A percentile compares a stretch with the other conserved stretches of the same genome.
These are phyloP conservation scores for Podospora pseudocomata DNA, from an alignment of 495 filamentous ascomycete genomes.

Conservation along the genomic window DNA sequence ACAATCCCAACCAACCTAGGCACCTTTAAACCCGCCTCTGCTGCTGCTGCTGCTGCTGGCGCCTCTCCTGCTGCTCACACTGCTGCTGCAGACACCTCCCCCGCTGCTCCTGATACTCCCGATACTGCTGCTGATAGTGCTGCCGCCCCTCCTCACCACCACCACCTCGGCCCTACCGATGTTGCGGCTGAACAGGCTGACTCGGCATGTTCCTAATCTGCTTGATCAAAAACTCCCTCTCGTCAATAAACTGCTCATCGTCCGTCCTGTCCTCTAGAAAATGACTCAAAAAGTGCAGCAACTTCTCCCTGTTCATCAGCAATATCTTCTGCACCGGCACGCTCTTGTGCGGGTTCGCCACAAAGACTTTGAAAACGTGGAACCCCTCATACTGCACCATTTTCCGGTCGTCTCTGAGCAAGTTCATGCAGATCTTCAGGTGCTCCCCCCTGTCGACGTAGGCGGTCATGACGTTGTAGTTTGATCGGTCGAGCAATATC, in stretches of 20 bases:
- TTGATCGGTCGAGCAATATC: constrained; percentile 87
- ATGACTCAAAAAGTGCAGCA: constrained; percentile 80
- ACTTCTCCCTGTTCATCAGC: constrained; percentile 88
- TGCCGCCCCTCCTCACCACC: too few species aligned
- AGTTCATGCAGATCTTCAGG: constrained; percentile 96
- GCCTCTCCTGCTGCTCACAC: too few species aligned
- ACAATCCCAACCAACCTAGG: not conserved
- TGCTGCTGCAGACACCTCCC: too few species aligned
- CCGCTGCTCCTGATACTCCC: too few species aligned
- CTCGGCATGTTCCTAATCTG: constrained; percentile 80
- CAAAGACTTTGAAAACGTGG: constrained; percentile 99
- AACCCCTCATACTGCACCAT: constrained; percentile 99
- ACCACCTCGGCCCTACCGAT: not conserved
- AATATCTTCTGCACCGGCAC: constrained; percentile 90
- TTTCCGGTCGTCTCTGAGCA: constrained; percentile 87
- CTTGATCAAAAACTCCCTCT: constrained; percentile 93
- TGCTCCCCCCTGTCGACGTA: constrained; percentile 96
- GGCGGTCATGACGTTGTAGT: constrained; percentile 95
- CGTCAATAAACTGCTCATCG: constrained; percentile 97
- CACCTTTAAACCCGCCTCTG: not conserved
- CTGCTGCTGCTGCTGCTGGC: too few species aligned
- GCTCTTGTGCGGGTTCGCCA: constrained; percentile 96
- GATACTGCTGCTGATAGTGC: too few species aligned
- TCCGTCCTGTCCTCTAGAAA: constrained; percentile 95
- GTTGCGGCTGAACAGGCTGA: constrained; percentile 47